These are phyloP conservation scores for Mycena pura DNA, from an alignment of 768 basidiomycete genomes.

Conservation along the genomic window DNA sequence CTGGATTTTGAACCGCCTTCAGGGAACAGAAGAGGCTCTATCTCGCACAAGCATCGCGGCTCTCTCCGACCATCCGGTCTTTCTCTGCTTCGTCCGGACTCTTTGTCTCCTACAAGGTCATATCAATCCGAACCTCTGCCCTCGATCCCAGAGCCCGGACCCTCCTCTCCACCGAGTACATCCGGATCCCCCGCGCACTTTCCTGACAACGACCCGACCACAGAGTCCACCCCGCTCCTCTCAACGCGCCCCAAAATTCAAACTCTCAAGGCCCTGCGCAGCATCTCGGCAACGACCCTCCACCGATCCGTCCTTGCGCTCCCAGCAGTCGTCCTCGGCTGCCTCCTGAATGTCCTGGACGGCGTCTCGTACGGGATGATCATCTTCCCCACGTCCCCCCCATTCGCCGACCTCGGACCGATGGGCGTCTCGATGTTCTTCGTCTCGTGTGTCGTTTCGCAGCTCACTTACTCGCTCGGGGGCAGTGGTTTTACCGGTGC, in stretches of 20 bases:
- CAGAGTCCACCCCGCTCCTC: constrained; percentile 29
- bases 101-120: constrained; percentile 8
- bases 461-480: constrained; percentile 84
- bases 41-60: constrained; percentile 21
- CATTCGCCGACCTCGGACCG: constrained; percentile 82
- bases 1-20: constrained; percentile 15
- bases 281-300: constrained; percentile 28
- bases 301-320: constrained; percentile 51
- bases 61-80: constrained; percentile 44
- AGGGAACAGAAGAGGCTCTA: constrained; percentile 19
- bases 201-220: constrained; percentile 27
- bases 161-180: constrained; percentile 23
- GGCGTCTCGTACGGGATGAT: constrained; percentile 98
- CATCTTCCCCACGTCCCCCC: constrained; percentile 85
- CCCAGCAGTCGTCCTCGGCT: constrained; percentile 88
- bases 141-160: constrained; percentile 21
- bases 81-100: constrained; percentile 40
- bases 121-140: constrained; percentile 10
- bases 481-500: constrained; percentile 90
- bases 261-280: constrained; percentile 20
- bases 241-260: not conserved
- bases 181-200: constrained; percentile 17
- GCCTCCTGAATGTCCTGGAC: constrained; percentile 89
- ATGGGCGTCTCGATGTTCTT: constrained; percentile 97
- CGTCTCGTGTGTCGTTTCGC: constrained; percentile 77